Evolutionary conservation across 2,329 filamentous ascomycete genomes (phyloP).

Genomic region (Tolypocladium endophyticum): DNA sequence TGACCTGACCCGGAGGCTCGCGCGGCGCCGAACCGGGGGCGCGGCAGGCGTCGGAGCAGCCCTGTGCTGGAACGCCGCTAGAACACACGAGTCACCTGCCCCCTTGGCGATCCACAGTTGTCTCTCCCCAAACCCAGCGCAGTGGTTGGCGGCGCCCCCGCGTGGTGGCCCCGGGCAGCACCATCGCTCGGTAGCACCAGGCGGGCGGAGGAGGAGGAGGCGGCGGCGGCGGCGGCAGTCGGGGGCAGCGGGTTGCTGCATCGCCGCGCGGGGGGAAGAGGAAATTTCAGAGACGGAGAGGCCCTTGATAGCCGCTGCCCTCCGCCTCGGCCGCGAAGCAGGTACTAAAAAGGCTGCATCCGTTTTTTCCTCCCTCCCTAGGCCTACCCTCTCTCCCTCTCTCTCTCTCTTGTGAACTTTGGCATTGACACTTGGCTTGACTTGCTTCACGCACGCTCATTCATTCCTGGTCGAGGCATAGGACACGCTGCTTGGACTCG

Average conservation of each 20-base stretch:
- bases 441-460: neutral
- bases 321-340: neutral
- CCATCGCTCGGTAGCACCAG: neutral
- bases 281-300: neutral
- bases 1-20: neutral
- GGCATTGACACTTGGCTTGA: neutral
- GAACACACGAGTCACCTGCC: neutral
- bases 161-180: neutral
- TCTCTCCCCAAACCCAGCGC: neutral
- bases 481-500: neutral
- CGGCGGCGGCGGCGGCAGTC: neutral
- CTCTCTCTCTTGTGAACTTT: neutral
- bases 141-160: neutral
- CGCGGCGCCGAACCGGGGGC: neutral
- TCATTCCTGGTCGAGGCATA: neutral
- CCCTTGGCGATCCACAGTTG: neutral
- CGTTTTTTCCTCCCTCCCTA: neutral
- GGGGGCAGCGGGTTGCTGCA: neutral
- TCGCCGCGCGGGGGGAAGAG: neutral
- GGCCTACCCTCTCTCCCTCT: too few species aligned
- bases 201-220: neutral
- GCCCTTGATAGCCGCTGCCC: constrained; percentile 1
- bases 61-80: neutral
- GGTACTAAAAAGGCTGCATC: neutral
- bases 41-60: neutral